Percentiles rank a stretch among this genome's conserved stretches.
These are phyloP conservation scores for Eimeria praecox DNA, from an alignment of 169 alveolate species.

Conservation along the genomic window DNA sequence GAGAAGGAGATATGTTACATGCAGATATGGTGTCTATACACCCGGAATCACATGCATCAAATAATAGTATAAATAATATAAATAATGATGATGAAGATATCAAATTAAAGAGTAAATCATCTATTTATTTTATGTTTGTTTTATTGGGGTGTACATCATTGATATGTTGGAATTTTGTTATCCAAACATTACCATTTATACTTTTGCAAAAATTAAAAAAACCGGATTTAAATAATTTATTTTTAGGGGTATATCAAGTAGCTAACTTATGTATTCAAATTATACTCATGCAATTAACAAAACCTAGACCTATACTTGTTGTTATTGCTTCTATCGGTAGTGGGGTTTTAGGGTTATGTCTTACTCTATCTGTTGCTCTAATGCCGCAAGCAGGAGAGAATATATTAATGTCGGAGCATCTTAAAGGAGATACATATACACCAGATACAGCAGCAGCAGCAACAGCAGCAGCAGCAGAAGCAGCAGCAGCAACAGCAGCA, in stretches of 20 bases:
- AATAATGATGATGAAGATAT: too few species aligned
- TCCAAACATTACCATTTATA: background rate
- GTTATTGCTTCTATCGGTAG: background rate
- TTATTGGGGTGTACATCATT: constrained; percentile 6
- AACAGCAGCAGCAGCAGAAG: background rate
- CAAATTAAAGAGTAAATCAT: background rate
- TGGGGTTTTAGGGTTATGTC: background rate
- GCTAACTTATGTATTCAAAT: background rate
- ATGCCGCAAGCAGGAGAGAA: background rate
- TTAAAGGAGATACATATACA: too few species aligned
- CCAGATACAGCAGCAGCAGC: too few species aligned
- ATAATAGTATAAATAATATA: too few species aligned
- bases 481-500: background rate
- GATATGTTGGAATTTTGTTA: constrained; percentile 19
- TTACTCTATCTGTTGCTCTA: background rate
- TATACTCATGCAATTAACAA: background rate
- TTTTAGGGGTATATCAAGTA: background rate
- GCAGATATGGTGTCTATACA: background rate
- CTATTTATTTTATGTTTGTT: background rate
- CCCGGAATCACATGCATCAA: too few species aligned
- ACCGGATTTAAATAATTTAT: background rate
- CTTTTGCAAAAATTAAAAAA: background rate
- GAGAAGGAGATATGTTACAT: too few species aligned
- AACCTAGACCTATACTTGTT: background rate
- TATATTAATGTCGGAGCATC: background rate